Conservation (phyloP, 2,329 filamentous ascomycete genomes). For the Fusarium falciforme region DNA sequence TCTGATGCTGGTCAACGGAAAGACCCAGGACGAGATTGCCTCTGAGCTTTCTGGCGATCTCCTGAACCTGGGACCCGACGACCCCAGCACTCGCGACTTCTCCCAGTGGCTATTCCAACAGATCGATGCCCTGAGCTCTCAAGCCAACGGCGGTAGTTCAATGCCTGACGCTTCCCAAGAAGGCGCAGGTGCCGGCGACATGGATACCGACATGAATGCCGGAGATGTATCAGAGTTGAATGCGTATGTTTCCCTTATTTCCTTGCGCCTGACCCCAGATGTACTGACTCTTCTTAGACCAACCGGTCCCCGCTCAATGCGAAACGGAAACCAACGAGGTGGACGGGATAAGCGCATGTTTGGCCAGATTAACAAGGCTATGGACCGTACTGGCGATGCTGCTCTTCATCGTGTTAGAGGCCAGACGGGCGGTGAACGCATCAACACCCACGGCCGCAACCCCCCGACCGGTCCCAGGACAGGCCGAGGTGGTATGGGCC, state of each 20-base stretch:
- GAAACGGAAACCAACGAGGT: conserved; percentile 69
- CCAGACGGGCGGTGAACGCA: conserved; percentile 78
- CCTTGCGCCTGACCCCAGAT: not conserved
- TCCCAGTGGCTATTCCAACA: conserved; percentile 94
- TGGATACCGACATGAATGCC: conserved; percentile 81
- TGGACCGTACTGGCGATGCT: conserved; percentile 82
- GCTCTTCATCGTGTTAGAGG: conserved; percentile 83
- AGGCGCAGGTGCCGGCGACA: conserved; percentile 53
- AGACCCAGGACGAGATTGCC: conserved; percentile 90
- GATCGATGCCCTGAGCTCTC: conserved; percentile 74
- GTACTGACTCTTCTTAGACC: conserved; percentile 72
- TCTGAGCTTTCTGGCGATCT: conserved; percentile 89
- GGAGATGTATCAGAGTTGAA: conserved; percentile 62
- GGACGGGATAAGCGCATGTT: conserved; percentile 84
- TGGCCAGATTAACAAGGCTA: conserved; percentile 83
- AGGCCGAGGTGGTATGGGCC: conserved; percentile 61
- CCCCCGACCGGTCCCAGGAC: conserved; percentile 78
- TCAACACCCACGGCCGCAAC: conserved; percentile 80
- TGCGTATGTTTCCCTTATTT: conserved; percentile 61
- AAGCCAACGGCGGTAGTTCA: conserved; percentile 64
- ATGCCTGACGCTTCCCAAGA: conserved; percentile 50
- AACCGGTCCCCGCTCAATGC: conserved; percentile 95
- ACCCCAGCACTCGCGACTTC: conserved; percentile 85
- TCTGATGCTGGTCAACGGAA: conserved; percentile 96
- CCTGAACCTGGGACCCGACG: conserved; percentile 83